These are phyloP conservation scores for Aspergillus amoenus DNA, from an alignment of 2,329 filamentous ascomycete species.

Conservation along the genomic window DNA sequence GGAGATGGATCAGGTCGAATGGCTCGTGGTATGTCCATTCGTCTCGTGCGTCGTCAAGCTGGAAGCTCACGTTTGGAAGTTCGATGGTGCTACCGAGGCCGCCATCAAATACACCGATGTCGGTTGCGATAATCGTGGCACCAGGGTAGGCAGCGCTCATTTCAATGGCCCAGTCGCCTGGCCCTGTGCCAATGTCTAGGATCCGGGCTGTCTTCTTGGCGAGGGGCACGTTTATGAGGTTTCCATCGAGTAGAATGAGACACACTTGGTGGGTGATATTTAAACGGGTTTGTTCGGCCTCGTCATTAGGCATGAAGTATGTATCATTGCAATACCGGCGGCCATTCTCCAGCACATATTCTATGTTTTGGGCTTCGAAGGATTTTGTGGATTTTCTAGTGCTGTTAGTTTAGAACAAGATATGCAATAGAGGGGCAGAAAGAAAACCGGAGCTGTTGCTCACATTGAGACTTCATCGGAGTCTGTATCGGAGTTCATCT, in stretches of 20 bases:
- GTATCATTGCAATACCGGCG: conserved; percentile 61
- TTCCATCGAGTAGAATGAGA: conserved; percentile 42
- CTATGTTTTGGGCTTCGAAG: conserved; percentile 41
- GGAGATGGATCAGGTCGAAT: conserved; percentile 52
- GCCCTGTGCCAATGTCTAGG: conserved; percentile 49
- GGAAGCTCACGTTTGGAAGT: conserved; percentile 47
- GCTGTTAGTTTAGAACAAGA: conserved; percentile 6
- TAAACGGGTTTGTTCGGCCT: conserved; percentile 62
- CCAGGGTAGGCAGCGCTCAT: conserved; percentile 46
- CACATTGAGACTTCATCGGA: conserved; percentile 28
- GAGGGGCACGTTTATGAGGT: conserved; percentile 33
- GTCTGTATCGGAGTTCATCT: conserved; percentile 18
- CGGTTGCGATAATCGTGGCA: conserved; percentile 49
- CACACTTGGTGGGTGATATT: conserved; percentile 65
- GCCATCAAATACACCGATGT: conserved; percentile 46
- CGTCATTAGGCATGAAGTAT: conserved; percentile 68
- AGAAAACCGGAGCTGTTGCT: not conserved
- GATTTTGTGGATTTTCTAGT: conserved; percentile 38
- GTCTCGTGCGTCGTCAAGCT: conserved; percentile 50
- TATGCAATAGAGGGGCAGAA: not conserved
- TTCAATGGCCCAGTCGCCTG: conserved; percentile 51
- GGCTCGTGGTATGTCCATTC: conserved; percentile 50
- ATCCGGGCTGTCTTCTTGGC: conserved; percentile 29
- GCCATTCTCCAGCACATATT: conserved; percentile 60
- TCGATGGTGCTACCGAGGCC: conserved; percentile 29